These are phyloP conservation scores for Neonothopanus nambi DNA, from an alignment of 1,284 basidiomycete genomes.

Conservation along the genomic window DNA sequence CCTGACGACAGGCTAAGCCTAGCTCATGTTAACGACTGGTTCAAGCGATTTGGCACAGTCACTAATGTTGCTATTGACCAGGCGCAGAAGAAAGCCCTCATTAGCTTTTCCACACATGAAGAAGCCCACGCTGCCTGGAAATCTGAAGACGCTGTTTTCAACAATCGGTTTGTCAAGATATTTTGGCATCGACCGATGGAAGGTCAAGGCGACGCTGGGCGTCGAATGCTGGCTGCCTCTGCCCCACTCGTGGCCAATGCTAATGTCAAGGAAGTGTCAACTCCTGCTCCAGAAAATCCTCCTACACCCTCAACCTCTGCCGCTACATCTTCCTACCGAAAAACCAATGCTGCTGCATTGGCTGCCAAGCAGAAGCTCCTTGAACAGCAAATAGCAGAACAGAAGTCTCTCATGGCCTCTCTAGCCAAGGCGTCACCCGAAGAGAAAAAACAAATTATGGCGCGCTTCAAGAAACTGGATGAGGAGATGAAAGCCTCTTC, in stretches of 20 bases:
- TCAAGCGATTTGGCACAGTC: slow-evolving; percentile 90
- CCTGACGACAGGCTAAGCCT: slow-evolving; percentile 81
- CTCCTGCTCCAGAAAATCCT: slow-evolving; percentile 16
- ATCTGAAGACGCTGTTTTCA: slow-evolving; percentile 90
- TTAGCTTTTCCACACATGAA: slow-evolving; percentile 84
- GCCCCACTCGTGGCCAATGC: slow-evolving; percentile 71
- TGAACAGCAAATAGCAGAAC: slow-evolving; percentile 86
- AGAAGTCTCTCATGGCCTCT: slow-evolving; percentile 82
- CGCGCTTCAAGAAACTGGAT: slow-evolving; percentile 73
- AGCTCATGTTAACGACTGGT: slow-evolving; percentile 84
- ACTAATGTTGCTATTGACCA: slow-evolving; percentile 90
- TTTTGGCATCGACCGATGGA: slow-evolving; percentile 93
- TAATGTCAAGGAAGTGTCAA: slow-evolving; percentile 25
- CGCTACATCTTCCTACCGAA: slow-evolving; percentile 20
- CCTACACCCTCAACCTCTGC: slow-evolving; percentile 29
- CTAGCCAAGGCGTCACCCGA: slow-evolving; percentile 62
- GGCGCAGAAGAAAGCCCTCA: slow-evolving; percentile 74
- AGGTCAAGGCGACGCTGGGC: slow-evolving; percentile 78
- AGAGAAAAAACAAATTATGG: slow-evolving; percentile 84
- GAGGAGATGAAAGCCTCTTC: slow-evolving; percentile 71
- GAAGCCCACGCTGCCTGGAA: slow-evolving; percentile 91
- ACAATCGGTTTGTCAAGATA: slow-evolving; percentile 92
- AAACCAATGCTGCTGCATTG: slow-evolving; percentile 44
- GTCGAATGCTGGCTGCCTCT: slow-evolving; percentile 76
- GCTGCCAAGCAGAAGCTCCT: slow-evolving; percentile 76